These are phyloP conservation scores for Cutaneotrichosporon sp. DNA, from an alignment of 1,284 basidiomycete species.

Conservation along the genomic window DNA sequence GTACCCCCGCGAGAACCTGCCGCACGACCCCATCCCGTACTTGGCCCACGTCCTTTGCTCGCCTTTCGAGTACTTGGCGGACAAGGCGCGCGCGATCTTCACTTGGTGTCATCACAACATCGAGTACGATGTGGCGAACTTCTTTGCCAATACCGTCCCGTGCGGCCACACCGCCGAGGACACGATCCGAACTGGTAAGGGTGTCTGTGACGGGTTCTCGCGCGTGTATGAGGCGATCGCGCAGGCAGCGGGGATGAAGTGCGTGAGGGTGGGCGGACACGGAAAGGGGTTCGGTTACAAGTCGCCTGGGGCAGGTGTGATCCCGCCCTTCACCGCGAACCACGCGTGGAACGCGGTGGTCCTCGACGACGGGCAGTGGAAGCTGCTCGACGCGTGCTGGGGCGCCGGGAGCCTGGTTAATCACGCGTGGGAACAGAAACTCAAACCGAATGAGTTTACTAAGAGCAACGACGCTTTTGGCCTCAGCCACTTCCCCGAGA, in stretches of 20 bases:
- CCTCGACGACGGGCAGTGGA: slow-evolving; percentile 22
- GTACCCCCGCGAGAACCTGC: slow-evolving; percentile 13
- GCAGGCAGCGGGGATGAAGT: slow-evolving; percentile 12
- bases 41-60: slow-evolving; percentile 18
- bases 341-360: slow-evolving; percentile 26
- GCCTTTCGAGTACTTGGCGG: slow-evolving; percentile 13
- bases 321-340: neutral
- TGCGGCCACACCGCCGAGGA: slow-evolving; percentile 10
- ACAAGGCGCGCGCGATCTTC: slow-evolving; percentile 27
- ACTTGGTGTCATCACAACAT: slow-evolving; percentile 28
- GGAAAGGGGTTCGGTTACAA: slow-evolving; percentile 21
- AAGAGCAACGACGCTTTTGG: slow-evolving; percentile 19
- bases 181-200: slow-evolving; percentile 17
- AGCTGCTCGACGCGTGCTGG: slow-evolving; percentile 27
- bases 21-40: slow-evolving; percentile 9
- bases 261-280: slow-evolving; percentile 9
- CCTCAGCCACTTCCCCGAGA: slow-evolving; percentile 13
- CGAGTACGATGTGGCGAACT: slow-evolving; percentile 20
- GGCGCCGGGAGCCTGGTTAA: slow-evolving; percentile 16
- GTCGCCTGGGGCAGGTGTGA: neutral
- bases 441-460: slow-evolving; percentile 13
- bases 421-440: slow-evolving; percentile 1
- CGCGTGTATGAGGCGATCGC: slow-evolving; percentile 16
- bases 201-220: slow-evolving; percentile 23
- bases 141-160: slow-evolving; percentile 14